Percentiles rank a stretch among this genome's conserved stretches.
Evolutionary conservation across 2,329 filamentous ascomycete species (phyloP).

Genomic region (Xylaria sp.): DNA sequence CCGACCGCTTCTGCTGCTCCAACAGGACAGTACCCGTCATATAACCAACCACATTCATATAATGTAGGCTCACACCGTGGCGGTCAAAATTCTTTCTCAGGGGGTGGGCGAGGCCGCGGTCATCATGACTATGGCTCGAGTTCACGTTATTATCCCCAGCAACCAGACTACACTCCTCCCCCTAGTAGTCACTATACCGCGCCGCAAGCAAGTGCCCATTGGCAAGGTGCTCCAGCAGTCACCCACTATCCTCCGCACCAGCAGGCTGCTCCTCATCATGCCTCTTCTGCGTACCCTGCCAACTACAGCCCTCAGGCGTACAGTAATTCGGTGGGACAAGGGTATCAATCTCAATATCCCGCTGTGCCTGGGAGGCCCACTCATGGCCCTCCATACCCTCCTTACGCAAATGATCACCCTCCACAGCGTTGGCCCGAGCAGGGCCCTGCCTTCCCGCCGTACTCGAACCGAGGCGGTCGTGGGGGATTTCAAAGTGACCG

Average conservation of each 20-base stretch:
- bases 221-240: constrained; percentile 49
- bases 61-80: constrained; percentile 51
- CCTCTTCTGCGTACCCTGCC: constrained; percentile 55
- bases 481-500: constrained; percentile 60
- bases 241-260: constrained; percentile 42
- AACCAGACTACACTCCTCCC: constrained; percentile 44
- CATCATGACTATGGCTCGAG: constrained; percentile 45
- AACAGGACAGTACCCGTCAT: constrained; percentile 45
- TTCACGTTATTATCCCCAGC: constrained; percentile 46
- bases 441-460: constrained; percentile 46
- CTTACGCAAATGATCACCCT: constrained; percentile 53
- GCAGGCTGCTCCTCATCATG: constrained; percentile 54
- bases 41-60: constrained; percentile 57
- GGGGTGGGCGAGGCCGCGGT: constrained; percentile 44
- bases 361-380: constrained; percentile 43
- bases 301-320: constrained; percentile 59
- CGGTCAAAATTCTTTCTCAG: constrained; percentile 40
- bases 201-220: constrained; percentile 49
- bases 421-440: constrained; percentile 58
- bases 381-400: constrained; percentile 57
- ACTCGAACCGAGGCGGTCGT: constrained; percentile 54
- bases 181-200: constrained; percentile 43
- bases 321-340: constrained; percentile 50
- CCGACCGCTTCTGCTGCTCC: constrained; percentile 48
- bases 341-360: constrained; percentile 57